phyloP scores from a whole-genome alignment of 768 basidiomycete genomes.

The Leccinum fibrillosum region DNA sequence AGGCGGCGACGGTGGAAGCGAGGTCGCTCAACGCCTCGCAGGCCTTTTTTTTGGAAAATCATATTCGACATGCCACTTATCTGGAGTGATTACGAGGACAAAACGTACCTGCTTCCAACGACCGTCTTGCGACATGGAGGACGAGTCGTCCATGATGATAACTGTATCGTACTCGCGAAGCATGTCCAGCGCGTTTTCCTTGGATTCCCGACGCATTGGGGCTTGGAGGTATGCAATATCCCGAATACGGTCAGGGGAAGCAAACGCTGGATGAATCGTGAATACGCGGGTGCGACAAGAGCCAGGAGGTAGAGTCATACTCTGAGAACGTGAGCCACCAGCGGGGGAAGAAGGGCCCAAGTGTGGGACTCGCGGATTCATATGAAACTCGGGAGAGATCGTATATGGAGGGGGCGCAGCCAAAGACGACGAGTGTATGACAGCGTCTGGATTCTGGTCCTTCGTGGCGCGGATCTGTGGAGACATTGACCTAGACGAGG shows the following conservation, averaged over 20 bases:
- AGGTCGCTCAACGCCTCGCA: constrained; percentile 37
- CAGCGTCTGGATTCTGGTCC: neutral
- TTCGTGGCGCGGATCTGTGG: constrained; percentile 5
- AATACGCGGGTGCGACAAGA: constrained; percentile 23
- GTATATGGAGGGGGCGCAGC: constrained; percentile 26
- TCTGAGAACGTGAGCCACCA: constrained; percentile 1
- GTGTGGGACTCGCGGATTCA: neutral
- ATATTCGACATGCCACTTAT: neutral
- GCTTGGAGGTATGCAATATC: constrained; percentile 24
- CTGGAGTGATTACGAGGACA: neutral
- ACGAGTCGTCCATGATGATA: constrained; percentile 59
- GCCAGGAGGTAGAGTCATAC: constrained; percentile 20
- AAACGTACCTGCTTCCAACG: constrained; percentile 49
- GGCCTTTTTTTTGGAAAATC: neutral
- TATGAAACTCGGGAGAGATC: constrained; percentile 7
- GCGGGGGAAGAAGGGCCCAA: constrained; percentile 1
- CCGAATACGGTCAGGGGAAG: constrained; percentile 14
- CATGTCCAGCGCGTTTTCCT: constrained; percentile 32
- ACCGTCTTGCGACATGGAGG: constrained; percentile 44
- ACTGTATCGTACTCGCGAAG: constrained; percentile 53
- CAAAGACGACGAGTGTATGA: constrained; percentile 3
- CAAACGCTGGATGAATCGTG: constrained; percentile 18
- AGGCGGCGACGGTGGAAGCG: constrained; percentile 44
- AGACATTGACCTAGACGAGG: constrained; percentile 10
- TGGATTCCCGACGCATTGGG: constrained; percentile 26